Conservation (phyloP, 2,329 filamentous ascomycete species). For the Sporothrix sp. region DNA sequence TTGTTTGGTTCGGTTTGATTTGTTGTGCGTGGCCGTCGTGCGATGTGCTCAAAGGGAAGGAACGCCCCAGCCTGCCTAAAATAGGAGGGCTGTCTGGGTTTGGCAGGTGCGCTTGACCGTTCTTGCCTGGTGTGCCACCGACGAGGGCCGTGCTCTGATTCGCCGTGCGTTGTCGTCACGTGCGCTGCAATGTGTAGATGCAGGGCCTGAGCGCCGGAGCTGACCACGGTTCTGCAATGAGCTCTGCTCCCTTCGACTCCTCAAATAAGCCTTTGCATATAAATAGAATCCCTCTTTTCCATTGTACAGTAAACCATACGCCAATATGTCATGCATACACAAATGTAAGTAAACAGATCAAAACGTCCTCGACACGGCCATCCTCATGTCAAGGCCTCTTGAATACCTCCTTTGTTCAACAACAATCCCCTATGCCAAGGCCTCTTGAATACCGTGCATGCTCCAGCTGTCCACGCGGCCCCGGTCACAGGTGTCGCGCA, state of each 20-base stretch:
- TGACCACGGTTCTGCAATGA: too few species aligned
- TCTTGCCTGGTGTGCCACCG: background rate
- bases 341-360: background rate
- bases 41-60: slow-evolving; percentile 4
- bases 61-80: background rate
- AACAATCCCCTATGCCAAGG: background rate
- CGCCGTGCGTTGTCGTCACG: background rate
- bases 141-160: slow-evolving; percentile 4
- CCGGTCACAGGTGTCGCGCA: slow-evolving; percentile 57
- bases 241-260: too few species aligned
- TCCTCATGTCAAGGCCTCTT: too few species aligned
- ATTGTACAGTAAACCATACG: too few species aligned
- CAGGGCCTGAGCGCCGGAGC: too few species aligned
- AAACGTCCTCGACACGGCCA: too few species aligned
- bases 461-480: slow-evolving; percentile 60
- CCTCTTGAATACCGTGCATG: slow-evolving; percentile 31
- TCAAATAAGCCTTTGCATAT: too few species aligned
- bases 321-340: too few species aligned
- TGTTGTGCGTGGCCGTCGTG: background rate
- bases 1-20: background rate
- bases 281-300: too few species aligned
- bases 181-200: too few species aligned
- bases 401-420: background rate
- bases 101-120: background rate
- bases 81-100: background rate